These are phyloP conservation scores for Zostera marina DNA, from an alignment of 116 monocot species.

Conservation along the genomic window DNA sequence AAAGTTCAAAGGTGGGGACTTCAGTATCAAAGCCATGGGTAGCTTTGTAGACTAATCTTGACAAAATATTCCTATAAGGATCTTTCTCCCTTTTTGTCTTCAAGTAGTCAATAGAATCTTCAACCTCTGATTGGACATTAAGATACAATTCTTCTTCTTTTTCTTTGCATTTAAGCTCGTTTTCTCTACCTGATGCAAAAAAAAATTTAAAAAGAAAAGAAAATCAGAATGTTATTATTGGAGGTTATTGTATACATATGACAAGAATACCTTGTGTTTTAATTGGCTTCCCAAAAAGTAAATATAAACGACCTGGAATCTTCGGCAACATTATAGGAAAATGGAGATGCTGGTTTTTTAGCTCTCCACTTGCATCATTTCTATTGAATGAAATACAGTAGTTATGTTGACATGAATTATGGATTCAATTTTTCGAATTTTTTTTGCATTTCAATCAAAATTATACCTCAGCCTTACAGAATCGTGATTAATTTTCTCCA, in stretches of 20 bases:
- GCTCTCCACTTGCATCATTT: slow-evolving; percentile 26
- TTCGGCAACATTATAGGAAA: slow-evolving; percentile 29
- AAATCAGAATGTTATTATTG: no score
- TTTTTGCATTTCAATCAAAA: neutral
- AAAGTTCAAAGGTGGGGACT: slow-evolving; percentile 54
- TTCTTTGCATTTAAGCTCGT: neutral
- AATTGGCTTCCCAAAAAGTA: slow-evolving; percentile 55
- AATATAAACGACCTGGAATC: slow-evolving; percentile 60
- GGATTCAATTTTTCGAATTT: no score
- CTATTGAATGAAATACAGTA: slow-evolving; percentile 6
- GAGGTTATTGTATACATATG: neutral
- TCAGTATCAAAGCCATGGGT: slow-evolving; percentile 24
- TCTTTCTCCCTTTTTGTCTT: slow-evolving; percentile 20
- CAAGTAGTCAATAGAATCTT: slow-evolving; percentile 36
- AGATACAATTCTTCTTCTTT: neutral
- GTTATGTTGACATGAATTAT: neutral
- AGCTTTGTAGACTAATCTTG: slow-evolving; percentile 39
- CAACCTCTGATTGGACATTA: slow-evolving; percentile 47
- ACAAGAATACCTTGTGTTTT: slow-evolving; percentile 30
- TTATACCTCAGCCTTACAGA: slow-evolving; percentile 11
- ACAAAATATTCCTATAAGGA: slow-evolving; percentile 43
- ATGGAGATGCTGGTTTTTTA: slow-evolving; percentile 33
- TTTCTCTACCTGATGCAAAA: neutral
- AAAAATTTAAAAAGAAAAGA: neutral
- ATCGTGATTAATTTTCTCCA: slow-evolving; percentile 8